Evolutionary conservation across 106 monocot genomes (phyloP).

Genomic region (Acorus calamus): DNA sequence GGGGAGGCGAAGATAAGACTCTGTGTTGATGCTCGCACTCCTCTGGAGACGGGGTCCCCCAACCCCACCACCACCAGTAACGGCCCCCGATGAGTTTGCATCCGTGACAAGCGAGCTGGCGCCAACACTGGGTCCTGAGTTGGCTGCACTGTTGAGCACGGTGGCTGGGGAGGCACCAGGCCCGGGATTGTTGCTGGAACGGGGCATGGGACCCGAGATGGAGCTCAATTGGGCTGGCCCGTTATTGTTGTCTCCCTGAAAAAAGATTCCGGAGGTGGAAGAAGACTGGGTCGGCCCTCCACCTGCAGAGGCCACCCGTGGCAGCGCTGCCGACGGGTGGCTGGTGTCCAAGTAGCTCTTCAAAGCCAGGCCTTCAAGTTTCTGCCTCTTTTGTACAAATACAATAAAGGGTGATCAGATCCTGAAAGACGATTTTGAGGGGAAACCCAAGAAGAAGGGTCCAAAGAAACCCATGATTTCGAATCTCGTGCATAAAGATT

Average conservation of each 20-base stretch:
- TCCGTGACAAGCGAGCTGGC: slow-evolving; percentile 88
- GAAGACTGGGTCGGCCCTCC: slow-evolving; percentile 24
- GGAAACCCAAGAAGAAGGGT: too few relatives aligned
- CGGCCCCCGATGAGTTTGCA: slow-evolving; percentile 63
- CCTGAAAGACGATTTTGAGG: too few relatives aligned
- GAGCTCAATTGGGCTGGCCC: slow-evolving; percentile 13
- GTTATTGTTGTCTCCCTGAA: slow-evolving; percentile 31
- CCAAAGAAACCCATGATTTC: too few relatives aligned
- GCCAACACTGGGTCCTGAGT: slow-evolving; percentile 82
- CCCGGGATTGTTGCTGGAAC: slow-evolving; percentile 1
- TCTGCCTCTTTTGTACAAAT: too few relatives aligned
- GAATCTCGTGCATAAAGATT: too few relatives aligned
- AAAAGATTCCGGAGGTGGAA: slow-evolving; percentile 24
- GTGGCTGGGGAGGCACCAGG: slow-evolving; percentile 27
- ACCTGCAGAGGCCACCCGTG: slow-evolving; percentile 17
- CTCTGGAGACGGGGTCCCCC: slow-evolving; percentile 66
- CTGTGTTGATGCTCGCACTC: slow-evolving; percentile 70
- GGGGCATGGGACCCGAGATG: slow-evolving; percentile 19
- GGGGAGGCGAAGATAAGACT: slow-evolving; percentile 60
- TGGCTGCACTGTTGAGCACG: slow-evolving; percentile 43
- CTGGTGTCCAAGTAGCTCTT: slow-evolving; percentile 32
- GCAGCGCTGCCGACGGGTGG: slow-evolving; percentile 16
- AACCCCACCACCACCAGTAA: too few relatives aligned
- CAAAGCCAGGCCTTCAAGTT: slow-evolving; percentile 15
- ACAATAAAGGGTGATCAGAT: too few relatives aligned